Base-by-base conservation (phyloP, 768 basidiomycete genomes). In the Boletus sp. region DNA sequence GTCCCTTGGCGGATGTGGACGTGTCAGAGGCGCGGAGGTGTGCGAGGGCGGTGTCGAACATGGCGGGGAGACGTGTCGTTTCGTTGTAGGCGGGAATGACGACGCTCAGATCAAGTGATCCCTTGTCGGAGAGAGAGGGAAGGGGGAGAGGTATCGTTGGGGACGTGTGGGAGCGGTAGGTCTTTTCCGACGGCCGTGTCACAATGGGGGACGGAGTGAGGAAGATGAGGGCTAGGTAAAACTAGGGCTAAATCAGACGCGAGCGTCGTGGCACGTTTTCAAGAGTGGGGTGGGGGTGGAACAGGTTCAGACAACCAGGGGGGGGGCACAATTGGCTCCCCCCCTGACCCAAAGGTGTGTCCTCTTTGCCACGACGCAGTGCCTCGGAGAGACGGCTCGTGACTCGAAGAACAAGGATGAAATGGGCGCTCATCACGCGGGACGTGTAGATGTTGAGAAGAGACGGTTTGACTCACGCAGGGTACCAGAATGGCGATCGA, bases 401-500 rank as follows among this genome's bases (percentile, higher is more conserved):
- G 67, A 76, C 85, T 91, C 90, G 77, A 87, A 91, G 89, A 91
- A 92, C 89, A 92, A 92, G 89, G 89, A 92, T 92, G 90, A 89
- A 81, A 70, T 53, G 74, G 76, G 75, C 71, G 61, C 74, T 82
- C 85, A 88, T 89, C 88, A 58, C 67, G 53, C 41, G 42, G 53
- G n/a, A 44, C 7, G 23, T 29, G 43, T 30, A 1, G 21, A 42
- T 5, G n/a, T 25, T 7, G n/a, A 45, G 21, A 53, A 29, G 41
- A 33, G n/a, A 45, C 11, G 23, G 34, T 21, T 30, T 13, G 29
- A 72, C 70, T 71, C 59, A 72, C 70, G 11, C 60, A 55, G 29
- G 69, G 63, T 54, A 69, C 45, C 8, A 60, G 48, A 43, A 66
- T 14, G 50, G 62, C 61, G 37, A 64, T 7, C 32, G 57, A 59